A percentile compares a stretch with the other conserved stretches of the same genome.
Conservation (phyloP, 2,329 filamentous ascomycete species). For the Pseudopyricularia javanii region DNA sequence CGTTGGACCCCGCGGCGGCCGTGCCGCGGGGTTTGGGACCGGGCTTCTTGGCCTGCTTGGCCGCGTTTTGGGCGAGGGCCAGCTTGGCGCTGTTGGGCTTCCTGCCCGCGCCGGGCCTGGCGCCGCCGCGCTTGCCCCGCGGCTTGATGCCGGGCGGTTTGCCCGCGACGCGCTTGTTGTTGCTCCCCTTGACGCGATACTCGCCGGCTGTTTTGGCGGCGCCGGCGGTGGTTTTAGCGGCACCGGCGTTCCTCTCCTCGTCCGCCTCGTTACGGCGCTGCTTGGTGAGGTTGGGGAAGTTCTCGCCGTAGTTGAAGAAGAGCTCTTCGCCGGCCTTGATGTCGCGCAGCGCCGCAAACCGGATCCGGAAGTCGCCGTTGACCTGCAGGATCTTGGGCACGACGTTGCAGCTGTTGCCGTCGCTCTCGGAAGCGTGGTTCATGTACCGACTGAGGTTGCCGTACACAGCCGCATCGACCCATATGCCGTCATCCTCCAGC, state of each 20-base stretch:
- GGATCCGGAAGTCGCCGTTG: constrained; percentile 65
- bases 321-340: constrained; percentile 65
- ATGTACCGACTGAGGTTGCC: constrained; percentile 77
- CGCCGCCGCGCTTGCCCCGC: constrained; percentile 2
- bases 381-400: constrained; percentile 57
- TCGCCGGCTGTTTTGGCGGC: constrained; percentile 1
- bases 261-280: constrained; percentile 33
- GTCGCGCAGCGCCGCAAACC: constrained; percentile 54
- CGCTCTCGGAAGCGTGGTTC: constrained; percentile 54
- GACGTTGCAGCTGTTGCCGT: constrained; percentile 45
- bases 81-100: constrained; percentile 1
- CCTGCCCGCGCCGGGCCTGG: constrained; percentile 1
- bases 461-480: constrained; percentile 64
- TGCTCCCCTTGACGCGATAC: neutral
- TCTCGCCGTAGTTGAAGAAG: constrained; percentile 69
- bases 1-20: neutral
- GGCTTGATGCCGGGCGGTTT: constrained; percentile 3
- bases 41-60: neutral
- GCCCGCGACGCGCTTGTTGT: constrained; percentile 6
- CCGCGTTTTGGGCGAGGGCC: neutral
- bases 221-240: neutral
- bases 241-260: constrained; percentile 1
- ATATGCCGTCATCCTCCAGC: constrained; percentile 46
- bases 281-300: constrained; percentile 50
- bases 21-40: neutral